Base-by-base conservation (phyloP, 2,329 filamentous ascomycete species). In the Ceratocystis albifundus region DNA sequence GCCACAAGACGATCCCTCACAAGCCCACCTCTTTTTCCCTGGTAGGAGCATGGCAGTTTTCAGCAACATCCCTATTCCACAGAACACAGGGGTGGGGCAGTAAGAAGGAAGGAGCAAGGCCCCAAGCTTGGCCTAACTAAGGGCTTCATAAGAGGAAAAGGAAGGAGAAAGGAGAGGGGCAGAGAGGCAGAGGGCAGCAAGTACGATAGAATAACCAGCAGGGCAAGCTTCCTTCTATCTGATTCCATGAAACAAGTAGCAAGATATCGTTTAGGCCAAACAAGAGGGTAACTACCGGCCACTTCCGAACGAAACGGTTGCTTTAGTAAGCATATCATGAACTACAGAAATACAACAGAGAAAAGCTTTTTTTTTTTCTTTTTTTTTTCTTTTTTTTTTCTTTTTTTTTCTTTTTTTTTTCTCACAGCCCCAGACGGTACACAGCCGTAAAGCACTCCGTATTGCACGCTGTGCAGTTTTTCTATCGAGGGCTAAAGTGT, bases 1-100 rank as follows among this genome's bases (percentile, higher is more conserved):
- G 50, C 50, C 50, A 30, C 20, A 55, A 28, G 28, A 8, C 22
- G 50, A 30, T 36, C 55, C 55, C 30, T 32, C 12, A 6, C 17
- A 25, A 32, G 15, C 28, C 12, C 55, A 59, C 28, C 17, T 36
- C 55, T 59, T 53, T 59, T 36, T 32, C 20, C 32, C 20, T 59
- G 30, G 55, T 59, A 30, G 55, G 32, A 59, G 32, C 55, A 30
- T 59, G 55, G 55, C 17, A 59, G 28, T 32, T 59, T 41, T 28
- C 55, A 59, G 28, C 28, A 59, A 20, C 4, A 30, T 59, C 55
- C 55, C 22, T 59, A 32, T 59, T 36, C 32, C 30, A 36, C 4
- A 59, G 32, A 8, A 36, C 28, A 30, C 55, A 59, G 25, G 28
- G 55, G 36, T 59, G 4, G 55, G 17, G 53, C 8, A 53, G 20